Percentiles rank a stretch among this genome's conserved stretches.
Conservation (phyloP, 495 filamentous ascomycete species). For the Aspergillus funiculosus region DNA sequence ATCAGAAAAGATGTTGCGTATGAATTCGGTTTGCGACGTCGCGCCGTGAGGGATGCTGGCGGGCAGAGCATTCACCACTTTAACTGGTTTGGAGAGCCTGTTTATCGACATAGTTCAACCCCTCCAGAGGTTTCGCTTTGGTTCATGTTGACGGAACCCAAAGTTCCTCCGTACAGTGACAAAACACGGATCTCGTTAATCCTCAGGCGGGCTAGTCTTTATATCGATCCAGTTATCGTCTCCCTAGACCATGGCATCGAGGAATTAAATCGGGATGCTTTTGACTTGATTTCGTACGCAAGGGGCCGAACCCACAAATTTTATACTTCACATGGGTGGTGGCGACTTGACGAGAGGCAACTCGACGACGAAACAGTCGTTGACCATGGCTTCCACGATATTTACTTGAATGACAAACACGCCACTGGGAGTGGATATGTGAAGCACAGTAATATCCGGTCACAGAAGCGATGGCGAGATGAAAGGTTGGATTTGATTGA, state of each 20-base stretch:
- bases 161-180: conserved; percentile 2
- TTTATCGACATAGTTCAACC: conserved; percentile 22
- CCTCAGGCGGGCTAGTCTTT: conserved; percentile 14
- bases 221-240: conserved; percentile 28
- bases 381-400: background rate
- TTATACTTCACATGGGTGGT: conserved; percentile 28
- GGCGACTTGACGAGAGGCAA: conserved; percentile 12
- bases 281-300: conserved; percentile 15
- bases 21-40: too few relatives aligned
- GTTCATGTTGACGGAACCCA: conserved; percentile 20
- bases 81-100: conserved; percentile 25
- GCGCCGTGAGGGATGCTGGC: background rate
- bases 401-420: background rate
- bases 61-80: conserved; percentile 28
- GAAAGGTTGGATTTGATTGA: background rate
- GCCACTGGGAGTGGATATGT: conserved; percentile 22
- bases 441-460: conserved; percentile 1
- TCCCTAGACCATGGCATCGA: conserved; percentile 1
- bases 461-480: background rate
- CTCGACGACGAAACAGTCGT: too few relatives aligned
- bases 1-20: background rate
- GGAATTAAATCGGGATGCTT: conserved; percentile 4
- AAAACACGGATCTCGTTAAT: conserved; percentile 13
- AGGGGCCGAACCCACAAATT: conserved; percentile 20
- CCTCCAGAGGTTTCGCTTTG: conserved; percentile 30